These are phyloP conservation scores for Myxozyma neotropica DNA, from an alignment of 805 yeast species.

Conservation along the genomic window DNA sequence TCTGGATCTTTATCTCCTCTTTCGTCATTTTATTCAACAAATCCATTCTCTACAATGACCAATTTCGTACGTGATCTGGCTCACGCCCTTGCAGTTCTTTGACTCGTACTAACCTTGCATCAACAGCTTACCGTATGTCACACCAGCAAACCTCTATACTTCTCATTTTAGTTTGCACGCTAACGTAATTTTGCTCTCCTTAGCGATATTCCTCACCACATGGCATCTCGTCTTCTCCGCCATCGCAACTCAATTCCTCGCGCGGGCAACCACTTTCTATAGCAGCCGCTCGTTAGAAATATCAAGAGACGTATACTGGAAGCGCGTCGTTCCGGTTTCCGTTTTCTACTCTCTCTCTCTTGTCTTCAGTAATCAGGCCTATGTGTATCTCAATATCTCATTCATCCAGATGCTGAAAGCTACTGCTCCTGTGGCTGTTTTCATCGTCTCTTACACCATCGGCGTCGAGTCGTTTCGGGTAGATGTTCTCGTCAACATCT, in stretches of 20 bases:
- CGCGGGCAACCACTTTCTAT: conserved; percentile 30
- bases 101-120: background rate
- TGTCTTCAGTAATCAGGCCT: conserved; percentile 35
- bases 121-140: conserved; percentile 27
- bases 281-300: conserved; percentile 26
- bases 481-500: conserved; percentile 33
- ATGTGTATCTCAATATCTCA: conserved; percentile 37
- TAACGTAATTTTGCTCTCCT: background rate
- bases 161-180: background rate
- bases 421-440: conserved; percentile 37
- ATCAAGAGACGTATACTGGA: conserved; percentile 25
- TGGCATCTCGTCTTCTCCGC: conserved; percentile 37
- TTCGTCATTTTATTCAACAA: conserved; percentile 34
- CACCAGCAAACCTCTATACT: background rate
- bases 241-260: conserved; percentile 34
- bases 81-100: background rate
- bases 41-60: conserved; percentile 24
- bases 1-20: conserved; percentile 36
- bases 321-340: conserved; percentile 36
- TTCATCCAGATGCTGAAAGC: conserved; percentile 39
- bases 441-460: conserved; percentile 33
- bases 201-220: conserved; percentile 36
- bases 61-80: conserved; percentile 17
- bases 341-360: conserved; percentile 36
- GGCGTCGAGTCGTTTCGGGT: conserved; percentile 33